phyloP scores from a whole-genome alignment of 768 basidiomycete species.

The Russula compacta region DNA sequence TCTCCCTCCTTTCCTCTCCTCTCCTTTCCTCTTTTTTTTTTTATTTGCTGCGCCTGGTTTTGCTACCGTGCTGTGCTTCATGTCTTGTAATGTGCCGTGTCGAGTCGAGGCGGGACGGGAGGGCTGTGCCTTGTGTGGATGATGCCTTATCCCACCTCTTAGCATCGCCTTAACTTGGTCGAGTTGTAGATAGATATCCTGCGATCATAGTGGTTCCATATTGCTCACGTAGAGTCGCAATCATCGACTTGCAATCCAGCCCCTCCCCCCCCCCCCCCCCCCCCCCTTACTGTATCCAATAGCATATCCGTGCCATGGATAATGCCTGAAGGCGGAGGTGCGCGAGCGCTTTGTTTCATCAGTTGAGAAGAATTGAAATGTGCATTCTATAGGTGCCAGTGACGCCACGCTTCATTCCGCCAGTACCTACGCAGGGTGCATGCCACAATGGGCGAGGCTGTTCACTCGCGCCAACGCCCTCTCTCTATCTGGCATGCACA shows the following conservation, averaged over 20 bases:
- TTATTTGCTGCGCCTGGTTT: neutral
- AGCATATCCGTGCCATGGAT: neutral
- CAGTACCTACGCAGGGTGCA: neutral
- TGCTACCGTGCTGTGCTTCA: neutral
- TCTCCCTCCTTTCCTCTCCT: neutral
- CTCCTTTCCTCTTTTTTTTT: too few relatives aligned
- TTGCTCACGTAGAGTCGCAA: conserved; percentile 3
- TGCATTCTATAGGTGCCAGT: neutral
- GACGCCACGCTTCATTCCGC: neutral
- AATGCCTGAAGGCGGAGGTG: conserved; percentile 5
- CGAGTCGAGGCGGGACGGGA: neutral
- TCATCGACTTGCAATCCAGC: conserved; percentile 6
- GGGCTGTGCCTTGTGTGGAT: neutral
- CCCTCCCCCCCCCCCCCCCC: neutral
- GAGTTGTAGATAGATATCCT: conserved; percentile 3
- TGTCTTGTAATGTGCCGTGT: neutral
- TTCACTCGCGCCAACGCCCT: too few relatives aligned
- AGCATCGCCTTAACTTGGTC: neutral
- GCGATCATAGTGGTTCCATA: conserved; percentile 2
- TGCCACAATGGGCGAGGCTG: too few relatives aligned
- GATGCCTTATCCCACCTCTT: neutral
- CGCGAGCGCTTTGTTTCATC: neutral
- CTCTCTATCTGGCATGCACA: neutral
- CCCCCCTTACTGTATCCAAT: neutral
- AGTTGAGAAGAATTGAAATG: neutral